Percentiles rank a stretch among this genome's conserved stretches.
Evolutionary conservation across 164 flowering plant genomes (phyloP).

Genomic region (Magnolia officinalis): DNA sequence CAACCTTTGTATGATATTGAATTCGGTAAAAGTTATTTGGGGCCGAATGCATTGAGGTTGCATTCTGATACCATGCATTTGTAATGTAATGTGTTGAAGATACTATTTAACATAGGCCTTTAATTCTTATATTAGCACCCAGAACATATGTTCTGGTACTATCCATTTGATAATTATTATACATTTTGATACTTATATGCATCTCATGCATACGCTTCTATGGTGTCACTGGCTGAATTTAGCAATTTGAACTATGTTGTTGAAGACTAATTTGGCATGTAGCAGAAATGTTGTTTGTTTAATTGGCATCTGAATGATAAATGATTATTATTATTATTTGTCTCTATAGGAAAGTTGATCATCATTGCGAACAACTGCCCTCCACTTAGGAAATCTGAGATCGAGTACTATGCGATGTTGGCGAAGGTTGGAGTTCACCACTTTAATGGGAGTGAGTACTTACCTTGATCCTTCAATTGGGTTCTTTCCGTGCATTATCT

Average conservation of each 20-base stretch:
- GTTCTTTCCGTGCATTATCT: background rate
- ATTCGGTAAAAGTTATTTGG: no score
- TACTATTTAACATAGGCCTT: no score
- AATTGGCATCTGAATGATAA: background rate
- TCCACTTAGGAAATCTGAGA: slow-evolving; percentile 69
- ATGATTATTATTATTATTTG: background rate
- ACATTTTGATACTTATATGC: no score
- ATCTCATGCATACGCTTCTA: no score
- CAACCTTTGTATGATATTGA: no score
- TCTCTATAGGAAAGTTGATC: slow-evolving; percentile 41
- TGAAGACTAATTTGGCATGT: background rate
- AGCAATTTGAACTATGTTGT: background rate
- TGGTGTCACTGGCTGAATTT: no score
- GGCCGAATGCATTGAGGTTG: no score
- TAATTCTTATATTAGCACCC: no score
- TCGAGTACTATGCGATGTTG: slow-evolving; percentile 72
- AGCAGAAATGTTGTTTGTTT: background rate
- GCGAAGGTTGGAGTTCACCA: slow-evolving; percentile 73
- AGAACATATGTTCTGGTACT: no score
- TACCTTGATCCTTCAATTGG: background rate
- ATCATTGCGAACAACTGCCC: slow-evolving; percentile 71
- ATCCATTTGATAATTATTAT: no score
- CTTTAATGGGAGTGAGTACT: slow-evolving; percentile 64
- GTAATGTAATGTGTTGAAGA: no score
- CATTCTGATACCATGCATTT: no score